Percentiles rank a stretch among this genome's conserved stretches.
These are phyloP conservation scores for Myxozyma neglecta DNA, from an alignment of 805 yeast genomes.

Conservation along the genomic window DNA sequence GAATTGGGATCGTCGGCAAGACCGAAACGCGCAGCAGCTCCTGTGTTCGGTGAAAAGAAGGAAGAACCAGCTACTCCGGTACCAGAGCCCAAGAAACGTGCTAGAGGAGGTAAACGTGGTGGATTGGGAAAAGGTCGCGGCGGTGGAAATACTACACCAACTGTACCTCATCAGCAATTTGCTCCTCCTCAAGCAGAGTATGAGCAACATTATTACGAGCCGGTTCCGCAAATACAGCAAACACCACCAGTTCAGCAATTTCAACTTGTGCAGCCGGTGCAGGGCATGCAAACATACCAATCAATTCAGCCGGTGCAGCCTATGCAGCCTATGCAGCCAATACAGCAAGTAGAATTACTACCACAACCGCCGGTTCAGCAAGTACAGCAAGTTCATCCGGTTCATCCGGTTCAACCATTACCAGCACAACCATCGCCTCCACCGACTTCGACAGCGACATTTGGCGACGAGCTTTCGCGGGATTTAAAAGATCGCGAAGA, in stretches of 20 bases:
- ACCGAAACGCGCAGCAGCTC: constrained; percentile 35
- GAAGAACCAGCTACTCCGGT: background rate
- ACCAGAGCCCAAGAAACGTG: constrained; percentile 13
- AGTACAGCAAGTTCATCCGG: background rate
- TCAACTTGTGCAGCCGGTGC: no score
- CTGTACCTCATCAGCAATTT: background rate
- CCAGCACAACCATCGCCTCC: background rate
- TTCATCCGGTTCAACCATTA: background rate
- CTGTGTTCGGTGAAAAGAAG: constrained; percentile 30
- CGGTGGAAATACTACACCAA: background rate
- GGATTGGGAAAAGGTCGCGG: constrained; percentile 4
- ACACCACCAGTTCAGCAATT: no score
- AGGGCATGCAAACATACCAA: no score
- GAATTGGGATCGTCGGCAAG: constrained; percentile 24
- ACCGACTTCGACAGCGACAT: background rate
- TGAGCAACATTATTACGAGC: background rate
- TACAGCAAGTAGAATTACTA: background rate
- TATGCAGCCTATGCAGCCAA: background rate
- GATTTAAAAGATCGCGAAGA: constrained; percentile 32
- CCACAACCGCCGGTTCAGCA: background rate
- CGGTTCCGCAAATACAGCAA: background rate
- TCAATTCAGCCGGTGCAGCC: background rate
- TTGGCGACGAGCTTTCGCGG: constrained; percentile 1
- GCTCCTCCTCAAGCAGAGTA: background rate
- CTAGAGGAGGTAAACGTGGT: constrained; percentile 10